Base-by-base conservation (phyloP, 2,329 filamentous ascomycete species). In the Arthrobotrys musiformis region DNA sequence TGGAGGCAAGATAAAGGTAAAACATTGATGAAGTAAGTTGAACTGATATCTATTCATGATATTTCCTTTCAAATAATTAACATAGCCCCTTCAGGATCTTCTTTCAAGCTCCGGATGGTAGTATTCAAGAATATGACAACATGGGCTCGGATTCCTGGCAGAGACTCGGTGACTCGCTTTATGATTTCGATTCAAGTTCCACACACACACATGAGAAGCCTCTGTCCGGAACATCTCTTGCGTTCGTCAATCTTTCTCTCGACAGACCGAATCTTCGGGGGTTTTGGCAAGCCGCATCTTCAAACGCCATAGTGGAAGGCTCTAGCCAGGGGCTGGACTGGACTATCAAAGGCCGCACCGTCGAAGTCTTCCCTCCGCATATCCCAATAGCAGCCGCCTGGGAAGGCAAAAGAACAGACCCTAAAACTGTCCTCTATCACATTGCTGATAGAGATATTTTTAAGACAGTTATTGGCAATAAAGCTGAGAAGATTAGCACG, bases 221-320 rank as follows among this genome's bases (percentile, higher is more conserved):
- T 4, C 24, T 54, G 2, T 37, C 33, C 2, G 67, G 67, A 13
- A 70, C 67, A n/a, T 28, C 42, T 7, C 42, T 70, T 15, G n/a
- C 67, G 7, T 50, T 70, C 42, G 50, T 70, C 17, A 70, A 62
- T 9, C 33, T 30, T 33, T 48, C 56, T 22, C 40, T 61, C 9
- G 17, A 52, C 1, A 48, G 50, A 26, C 50, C 66, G 13, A 17
- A 30, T 17, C 33, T 70, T 28, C 44, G 50, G 6, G 67, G 54
- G 2, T 70, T 48, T 26, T 64, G 61, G 61, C 61, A 64, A 52
- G 26, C 61, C 1, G n/a, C 26, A 3, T 1, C 19, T 9, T 26
- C 44, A 15, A 64, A 64, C 8, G 40, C 40, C 13, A 33, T 30
- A 4, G 30, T 64, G 5, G 17, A 22, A n/a, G 61, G 46, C 8